Base-by-base conservation (phyloP, 2,329 filamentous ascomycete genomes). In the Beauveria medogensis region DNA sequence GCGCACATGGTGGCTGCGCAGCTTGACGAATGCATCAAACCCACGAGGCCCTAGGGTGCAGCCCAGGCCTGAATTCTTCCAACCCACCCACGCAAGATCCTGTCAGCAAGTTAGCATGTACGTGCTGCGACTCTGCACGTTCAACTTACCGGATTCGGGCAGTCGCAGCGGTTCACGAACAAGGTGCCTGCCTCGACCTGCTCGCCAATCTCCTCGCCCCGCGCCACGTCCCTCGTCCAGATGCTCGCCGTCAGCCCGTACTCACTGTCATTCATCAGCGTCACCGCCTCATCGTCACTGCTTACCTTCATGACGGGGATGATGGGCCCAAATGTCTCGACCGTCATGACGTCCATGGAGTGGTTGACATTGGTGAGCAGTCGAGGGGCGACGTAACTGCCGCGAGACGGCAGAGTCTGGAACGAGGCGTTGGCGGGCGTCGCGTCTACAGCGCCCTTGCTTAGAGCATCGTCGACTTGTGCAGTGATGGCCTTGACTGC, bases 51-150 rank as follows among this genome's bases (percentile, higher is more conserved):
- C 94, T 69, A 97, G 77, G 9, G 92, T 97, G 67, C 92, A 88
- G n/a, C 93, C 93, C 74, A 90, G 92, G 65, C 93, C 93, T 63
- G 92, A 96, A 72, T 96, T 91, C 80, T 97, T 97, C 92, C 92
- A 97, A 12, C 93, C 93, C 3, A 92, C 94, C 91, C 91, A 96
- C 20, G 92, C 91, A 66, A 96, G 83, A 74, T 96, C 91, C 90
- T 92, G 47, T 64, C 22, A 50, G 10, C 37, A 48, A 22, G 52
- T 63, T 52, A 62, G 59, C 40, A 10, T 43, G 16, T 22, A 37
- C 12, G 44, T 18, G 14, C 34, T n/a, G 18, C 22, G 7, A n/a
- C 16, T 57, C 4, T 16, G 5, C 18, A 5, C 8, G n/a, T 16
- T 8, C 16, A 20, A 84, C 89, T 80, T 83, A 93, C 91, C 64